Evolutionary conservation across 176 grass and related monocot species (phyloP), one percentile per base, ranked within the genome.

Genomic region (Hsuehochloa calcarea): DNA sequence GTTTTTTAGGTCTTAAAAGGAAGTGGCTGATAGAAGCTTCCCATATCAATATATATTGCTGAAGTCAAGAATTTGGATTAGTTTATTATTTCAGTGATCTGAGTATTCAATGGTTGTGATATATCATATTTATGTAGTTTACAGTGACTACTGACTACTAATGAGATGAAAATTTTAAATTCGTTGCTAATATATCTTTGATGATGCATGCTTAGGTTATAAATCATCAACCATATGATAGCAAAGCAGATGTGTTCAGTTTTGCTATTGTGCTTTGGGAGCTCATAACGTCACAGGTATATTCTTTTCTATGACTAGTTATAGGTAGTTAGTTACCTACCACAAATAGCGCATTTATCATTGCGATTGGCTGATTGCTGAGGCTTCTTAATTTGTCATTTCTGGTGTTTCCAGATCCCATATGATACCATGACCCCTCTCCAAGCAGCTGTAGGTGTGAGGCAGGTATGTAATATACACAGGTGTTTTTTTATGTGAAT

Each of bases 221-320:
- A 91, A 98, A 99, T 89, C 97, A 99, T 78, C 86, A 85, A 71
- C 93, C 84, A 7, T 99, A 99, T 52, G 97, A 99, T 90, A 87
- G 88, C 50, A 99, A 94, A 89, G 97, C 92, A 79, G 97, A 99
- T 91, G 88, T 99, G 35, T 99, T 96, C 68, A 99, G 97, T 87
- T 99, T 99, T 86, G 86, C 93, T 43, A 92, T 99, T 86, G 97
- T 99, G 59, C 93, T 99, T 64, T 99, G 97, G 97, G 97, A 99
- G 82, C 92, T 99, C 37, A 85, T 90, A 84, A 99, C 97, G 38
- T 90, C 89, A 50, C 96, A 99, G 89, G 97, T 96, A 84, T 65
- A 44, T 25, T 4, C 19, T 70, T 70, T 84, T 74, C 34, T 68
- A 27, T 51, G 49, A 50, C 9, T 61, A 59, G 12, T 31, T 77